Evolutionary conservation across 202 grass and related monocot genomes (phyloP), one percentile per base, ranked within the genome.

Genomic region (Cymbopogon flexuosus): DNA sequence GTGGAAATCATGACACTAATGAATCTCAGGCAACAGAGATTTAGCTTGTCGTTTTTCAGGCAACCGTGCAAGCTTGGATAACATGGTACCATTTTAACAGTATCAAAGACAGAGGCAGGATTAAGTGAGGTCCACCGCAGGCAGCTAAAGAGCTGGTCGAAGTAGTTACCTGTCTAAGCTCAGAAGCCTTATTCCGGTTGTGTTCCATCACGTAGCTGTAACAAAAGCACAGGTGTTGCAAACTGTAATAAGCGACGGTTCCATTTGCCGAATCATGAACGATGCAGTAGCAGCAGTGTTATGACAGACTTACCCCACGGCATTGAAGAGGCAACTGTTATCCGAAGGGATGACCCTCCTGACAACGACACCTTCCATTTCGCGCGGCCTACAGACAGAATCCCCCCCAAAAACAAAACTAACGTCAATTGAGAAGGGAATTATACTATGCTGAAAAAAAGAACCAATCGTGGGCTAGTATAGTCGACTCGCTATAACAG

Each of bases 241-340:
- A 65, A 65, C 30, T 8, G 60, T 22, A 68, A 36, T 72, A 21
- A 79, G 56, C n/a, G 76, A 57, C 1, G 0, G 0, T 8, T 41
- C 40, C 62, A 52, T 45, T 15, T 37, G 5, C 1, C 10, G 27
- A 3, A 59, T 21, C 54, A 58, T 57, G 19, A 16, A 1, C 1
- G 22, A 3, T 8, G n/a, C 9, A 60, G 9, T 59, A 57, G 54
- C 0, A 58, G 54, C 8, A 49, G 58, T 52, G 75, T 6, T 18
- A 68, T 76, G 60, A 54, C 69, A 5, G n/a, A 59, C 14, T 52
- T 8, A 62, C 92, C 96, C 96, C n/a, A 95, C 77, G 27, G 96
- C 96, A 85, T 95, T 98, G 87, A 98, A 98, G 75, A 98, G 92
- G 65, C 96, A 98, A 47, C 96, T 95, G 78, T 98, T 98, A 61